These are phyloP conservation scores for Brettanomyces anomalus DNA, from an alignment of 805 yeast genomes.

Conservation along the genomic window DNA sequence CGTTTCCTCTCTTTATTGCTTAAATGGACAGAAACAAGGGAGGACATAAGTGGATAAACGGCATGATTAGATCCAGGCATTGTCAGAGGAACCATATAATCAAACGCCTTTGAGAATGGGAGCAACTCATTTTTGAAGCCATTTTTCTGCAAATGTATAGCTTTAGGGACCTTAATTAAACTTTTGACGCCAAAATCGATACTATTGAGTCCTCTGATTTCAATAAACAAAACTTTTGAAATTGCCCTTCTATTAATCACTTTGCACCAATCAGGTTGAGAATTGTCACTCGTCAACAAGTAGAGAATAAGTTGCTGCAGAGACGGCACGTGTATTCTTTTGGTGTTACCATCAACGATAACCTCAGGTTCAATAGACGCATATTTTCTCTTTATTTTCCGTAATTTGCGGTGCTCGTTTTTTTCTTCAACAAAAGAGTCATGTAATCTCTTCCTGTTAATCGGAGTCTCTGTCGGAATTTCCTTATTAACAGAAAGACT, in stretches of 20 bases:
- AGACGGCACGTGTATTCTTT: background rate
- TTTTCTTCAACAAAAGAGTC: too few relatives aligned
- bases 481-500: too few relatives aligned
- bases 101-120: slow-evolving; percentile 32
- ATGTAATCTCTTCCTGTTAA: too few relatives aligned
- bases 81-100: slow-evolving; percentile 36
- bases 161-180: slow-evolving; percentile 7
- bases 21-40: slow-evolving; percentile 49
- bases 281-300: slow-evolving; percentile 31
- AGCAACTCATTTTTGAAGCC: slow-evolving; percentile 15
- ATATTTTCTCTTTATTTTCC: background rate
- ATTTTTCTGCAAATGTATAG: slow-evolving; percentile 6
- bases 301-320: slow-evolving; percentile 39
- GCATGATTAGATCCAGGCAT: slow-evolving; percentile 60
- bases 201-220: slow-evolving; percentile 56
- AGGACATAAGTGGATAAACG: slow-evolving; percentile 42
- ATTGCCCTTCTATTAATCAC: slow-evolving; percentile 39
- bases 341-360: background rate
- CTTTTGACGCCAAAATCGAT: slow-evolving; percentile 31
- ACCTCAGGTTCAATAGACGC: slow-evolving; percentile 12
- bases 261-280: slow-evolving; percentile 40
- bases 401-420: too few relatives aligned
- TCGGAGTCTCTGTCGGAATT: too few relatives aligned
- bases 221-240: slow-evolving; percentile 45
- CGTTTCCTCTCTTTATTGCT: slow-evolving; percentile 45